Base-by-base conservation (phyloP, 805 yeast species). In the Brettanomyces anomalus region DNA sequence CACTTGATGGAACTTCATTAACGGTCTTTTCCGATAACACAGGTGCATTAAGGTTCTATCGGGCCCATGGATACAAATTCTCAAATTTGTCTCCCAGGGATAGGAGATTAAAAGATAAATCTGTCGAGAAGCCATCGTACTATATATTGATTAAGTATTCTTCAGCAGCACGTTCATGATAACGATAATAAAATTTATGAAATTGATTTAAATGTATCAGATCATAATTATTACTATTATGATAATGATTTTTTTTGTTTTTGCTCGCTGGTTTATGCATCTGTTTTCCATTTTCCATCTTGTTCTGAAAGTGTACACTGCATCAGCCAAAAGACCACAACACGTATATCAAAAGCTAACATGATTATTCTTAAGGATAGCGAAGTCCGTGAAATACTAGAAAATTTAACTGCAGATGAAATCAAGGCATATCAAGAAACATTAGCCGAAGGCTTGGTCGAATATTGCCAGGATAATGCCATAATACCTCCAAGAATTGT, bases 401-500 rank as follows among this genome's bases (percentile, higher is more conserved):
- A 44, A 4, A 34, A 47, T 1, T 48, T 73, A n/a, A 41, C 51
- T 6, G 43, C 40, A 4, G 47, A 50, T 1, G 57, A 61, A 1
- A 47, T 73, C 4, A 33, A 49, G 2, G 42, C 44, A 3, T 71
- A 63, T 48, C 77, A 73, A 43, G 49, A 55, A 0, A 59, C 60
- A 0, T 56, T 76, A 3, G 33, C 63, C 3, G 16, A 45, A 0
- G 72, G 76, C 0, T 60, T 79, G 41, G 30, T 41, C 4, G 64
- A 58, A n/a, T 77, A 70, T 52, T 53, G 67, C 13, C 28, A 56
- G 2, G 68, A 73, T 48, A 74, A 73, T 3, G 50, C 66, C 1
- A 55, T 70, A 17, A 70, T 76, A 16, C 85, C 85, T 3, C 76
- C 71, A 33, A 60, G 85, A 51, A 74, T 70, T 4, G 78, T 74